phyloP scores from a whole-genome alignment of 768 basidiomycete genomes.

The Suillus discolor region DNA sequence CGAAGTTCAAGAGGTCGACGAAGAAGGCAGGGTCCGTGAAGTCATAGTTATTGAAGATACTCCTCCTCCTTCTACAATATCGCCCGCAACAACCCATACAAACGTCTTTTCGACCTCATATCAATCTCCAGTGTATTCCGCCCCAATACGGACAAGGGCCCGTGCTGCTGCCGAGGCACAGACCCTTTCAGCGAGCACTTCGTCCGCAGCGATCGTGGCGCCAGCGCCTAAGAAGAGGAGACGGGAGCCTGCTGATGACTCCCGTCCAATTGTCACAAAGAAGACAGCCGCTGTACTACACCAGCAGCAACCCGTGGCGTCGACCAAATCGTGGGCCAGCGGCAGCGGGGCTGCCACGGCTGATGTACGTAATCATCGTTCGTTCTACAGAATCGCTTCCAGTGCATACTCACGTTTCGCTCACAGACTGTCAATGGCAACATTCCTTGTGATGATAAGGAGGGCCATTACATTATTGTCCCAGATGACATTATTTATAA shows the following conservation, averaged over 20 bases:
- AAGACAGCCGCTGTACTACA: conserved; percentile 55
- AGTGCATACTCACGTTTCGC: conserved; percentile 30
- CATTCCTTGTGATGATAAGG: conserved; percentile 91
- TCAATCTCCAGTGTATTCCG: conserved; percentile 74
- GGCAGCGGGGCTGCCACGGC: conserved; percentile 64
- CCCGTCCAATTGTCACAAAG: conserved; percentile 68
- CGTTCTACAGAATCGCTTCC: conserved; percentile 13
- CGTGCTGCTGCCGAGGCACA: conserved; percentile 87
- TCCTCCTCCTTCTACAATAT: conserved; percentile 74
- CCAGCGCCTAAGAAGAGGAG: conserved; percentile 85
- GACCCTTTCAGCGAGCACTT: conserved; percentile 64
- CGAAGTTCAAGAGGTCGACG: conserved; percentile 86
- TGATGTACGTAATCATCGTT: conserved; percentile 54
- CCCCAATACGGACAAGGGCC: conserved; percentile 81
- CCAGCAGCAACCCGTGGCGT: conserved; percentile 49
- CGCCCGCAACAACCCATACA: conserved; percentile 71
- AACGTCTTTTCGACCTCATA: conserved; percentile 77
- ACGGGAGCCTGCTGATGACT: conserved; percentile 74
- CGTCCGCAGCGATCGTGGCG: conserved; percentile 63
- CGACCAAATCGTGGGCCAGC: conserved; percentile 68
- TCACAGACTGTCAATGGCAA: conserved; percentile 63
- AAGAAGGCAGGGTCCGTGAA: conserved; percentile 73
- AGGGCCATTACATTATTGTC: conserved; percentile 97
- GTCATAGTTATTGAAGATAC: conserved; percentile 95
- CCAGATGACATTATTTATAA: conserved; percentile 86